Conservation (phyloP, 2,329 filamentous ascomycete genomes). For the Fusarium verrucosum region DNA sequence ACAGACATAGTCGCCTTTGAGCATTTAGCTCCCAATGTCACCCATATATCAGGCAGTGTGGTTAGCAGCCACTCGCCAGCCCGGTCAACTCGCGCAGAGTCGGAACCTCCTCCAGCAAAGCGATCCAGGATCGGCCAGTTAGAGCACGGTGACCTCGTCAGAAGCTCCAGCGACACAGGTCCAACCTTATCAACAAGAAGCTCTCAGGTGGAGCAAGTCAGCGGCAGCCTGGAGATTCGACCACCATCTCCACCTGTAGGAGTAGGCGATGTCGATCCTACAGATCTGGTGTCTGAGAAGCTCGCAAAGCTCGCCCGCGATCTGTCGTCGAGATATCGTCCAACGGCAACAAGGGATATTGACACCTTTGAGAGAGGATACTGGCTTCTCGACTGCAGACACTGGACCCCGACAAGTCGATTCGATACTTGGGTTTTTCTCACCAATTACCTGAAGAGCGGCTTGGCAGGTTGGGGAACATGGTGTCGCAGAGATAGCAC, state of each 20-base stretch:
- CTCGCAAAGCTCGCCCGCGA: conserved; percentile 62
- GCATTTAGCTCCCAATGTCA: conserved; percentile 39
- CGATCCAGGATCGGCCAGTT: conserved; percentile 33
- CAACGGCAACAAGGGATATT: conserved; percentile 47
- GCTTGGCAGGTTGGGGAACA: conserved; percentile 73
- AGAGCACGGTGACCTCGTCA: conserved; percentile 33
- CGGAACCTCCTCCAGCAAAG: conserved; percentile 47
- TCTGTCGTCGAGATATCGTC: conserved; percentile 63
- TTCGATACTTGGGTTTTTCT: conserved; percentile 70
- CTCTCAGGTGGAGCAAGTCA: conserved; percentile 31
- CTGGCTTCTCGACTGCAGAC: conserved; percentile 72
- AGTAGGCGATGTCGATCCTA: conserved; percentile 54
- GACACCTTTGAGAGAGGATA: conserved; percentile 76
- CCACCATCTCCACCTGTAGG: conserved; percentile 64
- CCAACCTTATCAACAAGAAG: conserved; percentile 25
- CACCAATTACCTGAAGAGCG: conserved; percentile 65
- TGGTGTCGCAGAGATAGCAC: conserved; percentile 60
- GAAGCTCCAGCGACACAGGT: conserved; percentile 47
- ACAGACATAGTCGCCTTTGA: conserved; percentile 17
- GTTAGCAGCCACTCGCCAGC: conserved; percentile 25
- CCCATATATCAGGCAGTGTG: conserved; percentile 49
- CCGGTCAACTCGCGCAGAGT: conserved; percentile 42
- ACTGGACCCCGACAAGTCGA: conserved; percentile 62
- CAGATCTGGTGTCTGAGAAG: conserved; percentile 65
- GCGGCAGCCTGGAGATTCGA: conserved; percentile 58